Conservation (phyloP, 1,284 basidiomycete species). For the Rhodotorula sp. region DNA sequence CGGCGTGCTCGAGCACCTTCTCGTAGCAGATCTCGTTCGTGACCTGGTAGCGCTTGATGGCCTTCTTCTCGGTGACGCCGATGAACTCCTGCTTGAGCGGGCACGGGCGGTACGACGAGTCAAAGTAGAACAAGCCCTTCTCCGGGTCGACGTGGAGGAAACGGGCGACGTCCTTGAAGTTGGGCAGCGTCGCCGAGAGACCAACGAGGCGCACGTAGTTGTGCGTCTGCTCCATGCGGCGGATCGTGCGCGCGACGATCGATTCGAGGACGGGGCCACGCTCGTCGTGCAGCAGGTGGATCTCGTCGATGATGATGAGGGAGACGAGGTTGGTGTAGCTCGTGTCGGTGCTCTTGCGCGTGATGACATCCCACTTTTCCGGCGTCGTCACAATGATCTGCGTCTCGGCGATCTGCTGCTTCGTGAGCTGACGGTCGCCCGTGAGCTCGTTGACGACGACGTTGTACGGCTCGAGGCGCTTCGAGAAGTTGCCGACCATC, state of each 20-base stretch:
- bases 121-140: constrained; percentile 96
- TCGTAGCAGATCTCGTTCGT: constrained; percentile 99
- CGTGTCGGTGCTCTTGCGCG: constrained; percentile 94
- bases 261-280: constrained; percentile 96
- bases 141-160: constrained; percentile 93
- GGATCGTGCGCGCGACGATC: constrained; percentile 85
- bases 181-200: constrained; percentile 93
- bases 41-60: constrained; percentile 95
- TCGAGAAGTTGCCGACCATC: constrained; percentile 89
- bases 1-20: constrained; percentile 89
- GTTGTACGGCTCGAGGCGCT: constrained; percentile 77
- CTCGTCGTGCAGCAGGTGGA: constrained; percentile 96
- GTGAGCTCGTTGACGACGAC: constrained; percentile 94
- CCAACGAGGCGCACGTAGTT: constrained; percentile 94
- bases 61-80: constrained; percentile 98
- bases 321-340: constrained; percentile 96
- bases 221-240: constrained; percentile 90
- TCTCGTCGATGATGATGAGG: constrained; percentile 97
- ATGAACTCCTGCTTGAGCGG: constrained; percentile 95
- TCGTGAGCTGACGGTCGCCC: constrained; percentile 97
- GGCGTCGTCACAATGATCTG: constrained; percentile 99
- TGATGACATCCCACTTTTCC: constrained; percentile 99
- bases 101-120: constrained; percentile 89
- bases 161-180: constrained; percentile 97
- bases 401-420: constrained; percentile 94